Evolutionary conservation across 176 grass and related monocot genomes (phyloP).

Genomic region (Urochloa ruziziensis): DNA sequence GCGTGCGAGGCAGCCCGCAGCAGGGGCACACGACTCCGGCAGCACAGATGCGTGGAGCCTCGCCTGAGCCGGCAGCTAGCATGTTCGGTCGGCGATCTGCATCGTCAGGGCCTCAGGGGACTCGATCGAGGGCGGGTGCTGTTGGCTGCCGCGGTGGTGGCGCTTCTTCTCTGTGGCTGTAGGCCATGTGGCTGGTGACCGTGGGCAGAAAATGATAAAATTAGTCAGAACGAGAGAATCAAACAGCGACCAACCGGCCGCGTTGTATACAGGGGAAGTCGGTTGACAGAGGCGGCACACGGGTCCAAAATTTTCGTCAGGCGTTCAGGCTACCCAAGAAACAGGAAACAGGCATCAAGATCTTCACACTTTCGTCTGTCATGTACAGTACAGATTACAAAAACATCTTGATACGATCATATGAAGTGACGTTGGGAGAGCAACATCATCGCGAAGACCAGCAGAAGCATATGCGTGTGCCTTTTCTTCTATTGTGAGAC

Average conservation of each 20-base stretch:
- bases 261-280: background rate
- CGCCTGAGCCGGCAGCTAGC: background rate
- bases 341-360: background rate
- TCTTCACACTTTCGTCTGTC: background rate
- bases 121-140: background rate
- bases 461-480: background rate
- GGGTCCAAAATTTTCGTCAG: background rate
- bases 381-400: background rate
- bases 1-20: background rate
- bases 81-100: background rate
- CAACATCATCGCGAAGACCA: background rate
- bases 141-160: too few relatives aligned
- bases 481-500: background rate
- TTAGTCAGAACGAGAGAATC: background rate
- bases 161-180: background rate
- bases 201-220: background rate
- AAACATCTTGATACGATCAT: background rate
- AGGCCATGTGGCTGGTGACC: background rate
- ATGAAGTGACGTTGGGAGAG: background rate
- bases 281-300: background rate
- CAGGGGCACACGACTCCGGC: constrained; percentile 12
- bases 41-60: background rate
- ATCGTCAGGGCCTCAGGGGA: background rate
- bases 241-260: background rate
- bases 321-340: background rate